Percentiles rank a stretch among this genome's conserved stretches.
These are phyloP conservation scores for Tulasnella sp. DNA, from an alignment of 768 basidiomycete species.

Conservation along the genomic window DNA sequence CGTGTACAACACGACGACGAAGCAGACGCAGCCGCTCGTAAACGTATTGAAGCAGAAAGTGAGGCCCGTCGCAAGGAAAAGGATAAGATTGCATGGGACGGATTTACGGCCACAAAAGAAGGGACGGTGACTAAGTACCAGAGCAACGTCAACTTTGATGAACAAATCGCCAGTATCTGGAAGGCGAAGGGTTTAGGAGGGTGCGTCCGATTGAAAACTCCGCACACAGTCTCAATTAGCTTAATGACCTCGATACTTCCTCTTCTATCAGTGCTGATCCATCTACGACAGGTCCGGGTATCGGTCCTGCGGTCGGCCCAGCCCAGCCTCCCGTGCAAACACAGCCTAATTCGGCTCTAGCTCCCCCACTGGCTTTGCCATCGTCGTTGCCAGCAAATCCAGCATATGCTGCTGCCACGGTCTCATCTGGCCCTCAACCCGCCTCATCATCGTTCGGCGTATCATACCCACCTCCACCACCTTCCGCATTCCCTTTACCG, in stretches of 20 bases:
- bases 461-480: slow-evolving; percentile 31
- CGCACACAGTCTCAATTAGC: not conserved
- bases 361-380: not conserved
- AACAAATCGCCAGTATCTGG: slow-evolving; percentile 96
- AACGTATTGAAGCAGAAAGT: slow-evolving; percentile 79
- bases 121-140: slow-evolving; percentile 90
- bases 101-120: slow-evolving; percentile 90
- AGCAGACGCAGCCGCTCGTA: slow-evolving; percentile 38
- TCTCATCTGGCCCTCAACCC: slow-evolving; percentile 88
- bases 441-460: slow-evolving; percentile 40
- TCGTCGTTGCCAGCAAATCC: slow-evolving; percentile 53
- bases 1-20: slow-evolving; percentile 93
- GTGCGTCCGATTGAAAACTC: slow-evolving; percentile 48
- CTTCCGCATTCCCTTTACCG: slow-evolving; percentile 61
- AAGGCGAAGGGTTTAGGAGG: slow-evolving; percentile 82
- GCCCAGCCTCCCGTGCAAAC: slow-evolving; percentile 50
- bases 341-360: slow-evolving; percentile 41
- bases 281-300: slow-evolving; percentile 30
- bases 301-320: slow-evolving; percentile 82
- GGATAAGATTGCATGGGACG: slow-evolving; percentile 98
- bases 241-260: not conserved
- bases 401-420: slow-evolving; percentile 64
- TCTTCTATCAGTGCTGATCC: slow-evolving; percentile 16
- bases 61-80: slow-evolving; percentile 70
- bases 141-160: slow-evolving; percentile 86